phyloP scores from a whole-genome alignment of 1,284 basidiomycete species.

The Gyrodon tennesseensis region DNA sequence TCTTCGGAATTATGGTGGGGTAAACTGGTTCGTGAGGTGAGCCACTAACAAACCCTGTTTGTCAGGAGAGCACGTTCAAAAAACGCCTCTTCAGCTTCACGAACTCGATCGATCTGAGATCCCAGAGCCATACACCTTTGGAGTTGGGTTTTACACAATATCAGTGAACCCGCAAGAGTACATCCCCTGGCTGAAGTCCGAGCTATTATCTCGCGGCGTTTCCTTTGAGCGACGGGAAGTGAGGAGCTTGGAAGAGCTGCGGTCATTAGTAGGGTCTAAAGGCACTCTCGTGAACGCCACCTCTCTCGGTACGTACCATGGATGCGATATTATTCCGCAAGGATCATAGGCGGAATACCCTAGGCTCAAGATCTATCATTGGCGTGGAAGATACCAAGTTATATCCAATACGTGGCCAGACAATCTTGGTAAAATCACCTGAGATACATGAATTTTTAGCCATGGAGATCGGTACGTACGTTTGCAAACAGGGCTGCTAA shows the following conservation, averaged over 20 bases:
- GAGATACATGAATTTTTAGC: conserved; percentile 47
- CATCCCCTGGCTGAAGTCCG: conserved; percentile 52
- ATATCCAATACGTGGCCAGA: conserved; percentile 71
- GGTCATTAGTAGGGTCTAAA: conserved; percentile 42
- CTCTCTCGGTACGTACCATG: conserved; percentile 46
- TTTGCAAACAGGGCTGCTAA: neutral
- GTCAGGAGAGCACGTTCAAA: conserved; percentile 1
- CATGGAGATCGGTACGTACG: conserved; percentile 27
- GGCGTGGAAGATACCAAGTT: conserved; percentile 60
- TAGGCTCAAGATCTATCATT: conserved; percentile 59
- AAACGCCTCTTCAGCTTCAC: conserved; percentile 44
- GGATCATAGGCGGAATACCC: conserved; percentile 1
- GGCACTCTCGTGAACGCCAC: conserved; percentile 54
- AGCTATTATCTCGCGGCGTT: conserved; percentile 43
- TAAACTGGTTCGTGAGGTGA: conserved; percentile 54
- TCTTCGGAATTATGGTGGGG: conserved; percentile 54
- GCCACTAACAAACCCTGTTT: conserved; percentile 23
- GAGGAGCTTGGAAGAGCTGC: conserved; percentile 49
- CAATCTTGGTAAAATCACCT: conserved; percentile 61
- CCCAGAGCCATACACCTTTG: conserved; percentile 43
- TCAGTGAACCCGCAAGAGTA: conserved; percentile 54
- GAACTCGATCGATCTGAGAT: conserved; percentile 44
- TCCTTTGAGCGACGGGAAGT: conserved; percentile 41
- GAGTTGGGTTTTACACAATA: conserved; percentile 51
- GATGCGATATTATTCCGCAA: neutral